phyloP scores from a whole-genome alignment of 192 early-diverging fungal species.

The Rhizophagus clarus region DNA sequence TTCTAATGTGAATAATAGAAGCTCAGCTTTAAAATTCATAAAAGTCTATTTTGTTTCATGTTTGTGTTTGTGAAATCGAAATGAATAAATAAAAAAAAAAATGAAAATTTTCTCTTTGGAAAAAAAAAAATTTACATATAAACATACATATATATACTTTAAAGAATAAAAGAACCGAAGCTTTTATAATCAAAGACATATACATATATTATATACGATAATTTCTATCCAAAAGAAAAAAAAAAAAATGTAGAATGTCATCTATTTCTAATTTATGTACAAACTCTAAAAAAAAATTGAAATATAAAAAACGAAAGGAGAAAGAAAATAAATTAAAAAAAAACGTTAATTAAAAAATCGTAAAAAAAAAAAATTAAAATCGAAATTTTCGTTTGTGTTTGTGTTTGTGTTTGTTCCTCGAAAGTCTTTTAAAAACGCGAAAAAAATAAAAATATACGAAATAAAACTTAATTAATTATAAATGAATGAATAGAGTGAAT shows the following conservation, averaged over 20 bases:
- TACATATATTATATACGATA: background rate
- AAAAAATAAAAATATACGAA: background rate
- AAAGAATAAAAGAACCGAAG: background rate
- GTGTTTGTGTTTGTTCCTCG: background rate
- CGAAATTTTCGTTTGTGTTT: background rate
- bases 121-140: too few species aligned
- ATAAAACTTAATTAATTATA: background rate
- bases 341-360: background rate
- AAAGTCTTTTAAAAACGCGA: background rate
- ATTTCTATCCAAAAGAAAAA: background rate
- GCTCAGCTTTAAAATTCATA: background rate
- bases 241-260: too few species aligned
- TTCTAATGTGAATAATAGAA: background rate
- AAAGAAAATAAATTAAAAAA: background rate
- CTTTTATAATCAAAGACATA: background rate
- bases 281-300: background rate
- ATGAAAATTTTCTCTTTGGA: background rate
- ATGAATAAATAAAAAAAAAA: background rate
- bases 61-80: background rate
- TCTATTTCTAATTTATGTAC: background rate
- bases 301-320: background rate
- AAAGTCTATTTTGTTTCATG: background rate
- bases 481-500: background rate
- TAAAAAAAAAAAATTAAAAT: slow-evolving; percentile 1
- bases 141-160: background rate